These are phyloP conservation scores for Moesziomyces sp. DNA, from an alignment of 1,284 basidiomycete genomes.

Conservation along the genomic window DNA sequence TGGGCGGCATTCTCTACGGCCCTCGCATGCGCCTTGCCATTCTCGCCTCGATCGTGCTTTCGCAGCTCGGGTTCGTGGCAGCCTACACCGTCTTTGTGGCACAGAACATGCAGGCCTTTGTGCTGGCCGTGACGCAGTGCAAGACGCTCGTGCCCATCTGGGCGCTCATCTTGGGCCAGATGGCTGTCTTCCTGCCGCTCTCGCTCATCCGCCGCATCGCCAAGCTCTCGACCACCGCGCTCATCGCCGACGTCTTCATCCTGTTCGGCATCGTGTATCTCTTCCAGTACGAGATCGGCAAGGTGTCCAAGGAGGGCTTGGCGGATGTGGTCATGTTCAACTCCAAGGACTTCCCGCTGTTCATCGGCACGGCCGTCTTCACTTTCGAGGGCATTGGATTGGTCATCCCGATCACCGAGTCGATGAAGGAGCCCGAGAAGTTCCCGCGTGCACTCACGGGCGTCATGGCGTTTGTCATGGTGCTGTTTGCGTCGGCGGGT, in stretches of 20 bases:
- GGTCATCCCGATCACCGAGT: conserved; percentile 95
- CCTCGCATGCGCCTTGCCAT: conserved; percentile 91
- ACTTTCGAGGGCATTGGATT: conserved; percentile 98
- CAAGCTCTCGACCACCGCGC: conserved; percentile 89
- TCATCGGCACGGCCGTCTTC: conserved; percentile 97
- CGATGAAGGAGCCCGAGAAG: conserved; percentile 88
- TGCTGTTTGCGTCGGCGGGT: conserved; percentile 88
- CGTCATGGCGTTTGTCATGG: conserved; percentile 85
- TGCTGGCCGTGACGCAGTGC: conserved; percentile 86
- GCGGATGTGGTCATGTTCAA: conserved; percentile 90
- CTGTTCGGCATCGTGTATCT: conserved; percentile 76
- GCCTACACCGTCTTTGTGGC: conserved; percentile 98
- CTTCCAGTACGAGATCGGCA: conserved; percentile 63
- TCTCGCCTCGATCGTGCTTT: conserved; percentile 85
- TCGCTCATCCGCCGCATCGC: conserved; percentile 63
- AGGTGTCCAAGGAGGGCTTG: conserved; percentile 53
- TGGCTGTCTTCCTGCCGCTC: conserved; percentile 77
- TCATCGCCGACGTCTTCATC: conserved; percentile 95
- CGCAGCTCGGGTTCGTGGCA: conserved; percentile 85
- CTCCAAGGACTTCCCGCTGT: conserved; percentile 83
- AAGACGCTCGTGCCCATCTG: conserved; percentile 76
- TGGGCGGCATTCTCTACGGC: conserved; percentile 91
- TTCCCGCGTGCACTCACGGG: conserved; percentile 88
- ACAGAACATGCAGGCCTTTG: conserved; percentile 84
- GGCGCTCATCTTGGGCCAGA: conserved; percentile 84